Base-by-base conservation (phyloP, 768 basidiomycete species). In the Hortiboletus flavorubellus region DNA sequence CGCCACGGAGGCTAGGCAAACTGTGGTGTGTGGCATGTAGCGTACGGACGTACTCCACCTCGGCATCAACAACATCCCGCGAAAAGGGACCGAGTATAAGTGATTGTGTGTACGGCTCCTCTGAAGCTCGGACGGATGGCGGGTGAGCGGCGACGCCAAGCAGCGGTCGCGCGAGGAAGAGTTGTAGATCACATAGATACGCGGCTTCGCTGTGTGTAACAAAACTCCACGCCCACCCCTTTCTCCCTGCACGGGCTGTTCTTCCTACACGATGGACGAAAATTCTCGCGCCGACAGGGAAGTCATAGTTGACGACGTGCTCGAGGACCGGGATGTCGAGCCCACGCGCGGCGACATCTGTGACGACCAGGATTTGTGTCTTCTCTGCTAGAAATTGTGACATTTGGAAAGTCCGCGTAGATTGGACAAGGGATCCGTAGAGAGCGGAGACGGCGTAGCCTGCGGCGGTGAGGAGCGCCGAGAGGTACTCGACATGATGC, bases 241-340 rank as follows among this genome's bases (percentile, higher is more conserved):
- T 87, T 51, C 94, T 80, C 14, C 97, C 97, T 1, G 96, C 96
- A 65, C 97, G 83, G 7, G 97, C 97, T 5, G 97, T 98, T 55
- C 97, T 84, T 44, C 97, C 97, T 23, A 98, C 96, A 54, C 97
- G 90, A 71, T 99, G 97, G 0, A 99, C 86, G 61, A 98, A 99
- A 11, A 97, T 86, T 53, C 95, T 78, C 2, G 93, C 85, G 23
- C 95, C 93, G 55, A 93, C 89, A 1, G 97, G 97, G 62, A 99
- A 98, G 64, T 99, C 97, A 70, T 95, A 99, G 71, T 99, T 99
- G 70, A 99, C 78, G 34, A 99, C 97, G 66, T 98, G 91, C 68
- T 95, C 93, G 58, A 99, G 80, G 39, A 98, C 80, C 5, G 97
- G 97, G 34, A 99, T 95, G 73, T 99, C 97, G 62, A 99, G 93